Evolutionary conservation across 257 asterid species (phyloP).

Genomic region (Salvia rosmarinus): DNA sequence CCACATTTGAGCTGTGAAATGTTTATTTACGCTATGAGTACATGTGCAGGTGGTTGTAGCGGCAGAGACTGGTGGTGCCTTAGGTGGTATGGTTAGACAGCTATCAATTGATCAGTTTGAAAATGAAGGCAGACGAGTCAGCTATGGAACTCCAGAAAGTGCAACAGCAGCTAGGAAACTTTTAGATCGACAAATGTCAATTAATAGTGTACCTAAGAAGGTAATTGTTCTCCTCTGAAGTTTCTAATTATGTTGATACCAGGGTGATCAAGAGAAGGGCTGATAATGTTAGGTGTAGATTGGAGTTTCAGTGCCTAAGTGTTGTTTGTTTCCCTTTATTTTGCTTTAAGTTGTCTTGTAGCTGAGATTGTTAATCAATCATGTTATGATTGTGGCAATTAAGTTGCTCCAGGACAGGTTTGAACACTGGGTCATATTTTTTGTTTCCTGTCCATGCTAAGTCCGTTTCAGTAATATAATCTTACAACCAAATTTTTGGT

Average conservation of each 20-base stretch:
- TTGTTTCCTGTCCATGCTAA: not conserved
- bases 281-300: constrained; percentile 20
- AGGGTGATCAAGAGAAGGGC: constrained; percentile 12
- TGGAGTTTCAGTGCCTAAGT: constrained; percentile 17
- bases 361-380: constrained; percentile 1
- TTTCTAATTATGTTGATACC: not conserved
- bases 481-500: not conserved
- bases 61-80: constrained; percentile 82
- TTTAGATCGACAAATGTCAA: constrained; percentile 93
- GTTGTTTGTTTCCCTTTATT: constrained; percentile 22
- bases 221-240: constrained; percentile 38
- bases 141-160: constrained; percentile 96
- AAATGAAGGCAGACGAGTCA: constrained; percentile 80
- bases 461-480: constrained; percentile 2
- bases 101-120: constrained; percentile 81
- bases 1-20: constrained; percentile 19
- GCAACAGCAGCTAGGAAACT: constrained; percentile 97
- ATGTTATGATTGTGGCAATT: constrained; percentile 16
- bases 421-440: constrained; percentile 18
- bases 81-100: constrained; percentile 85
- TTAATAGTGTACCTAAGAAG: constrained; percentile 91
- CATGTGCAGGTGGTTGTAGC: constrained; percentile 71
- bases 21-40: constrained; percentile 34
- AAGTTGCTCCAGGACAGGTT: constrained; percentile 22
- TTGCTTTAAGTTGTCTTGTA: constrained; percentile 13